Base-by-base conservation (phyloP, 768 basidiomycete species). In the Auricularia auricula-judae region DNA sequence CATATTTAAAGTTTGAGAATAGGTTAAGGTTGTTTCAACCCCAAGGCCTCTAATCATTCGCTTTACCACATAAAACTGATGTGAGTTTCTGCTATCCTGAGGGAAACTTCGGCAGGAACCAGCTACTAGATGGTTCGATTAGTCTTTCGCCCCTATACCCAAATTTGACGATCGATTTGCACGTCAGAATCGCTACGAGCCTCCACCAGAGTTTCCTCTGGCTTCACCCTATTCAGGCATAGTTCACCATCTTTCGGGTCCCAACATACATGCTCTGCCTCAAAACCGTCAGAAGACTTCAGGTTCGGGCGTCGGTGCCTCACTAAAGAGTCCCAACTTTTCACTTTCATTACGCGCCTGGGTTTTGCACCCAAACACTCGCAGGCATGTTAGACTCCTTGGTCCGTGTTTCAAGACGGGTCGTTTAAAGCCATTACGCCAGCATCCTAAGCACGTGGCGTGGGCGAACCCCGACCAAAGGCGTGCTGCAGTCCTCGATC, bases 181-280 rank as follows among this genome's bases (percentile, higher is more conserved):
- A 90, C 86, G 86, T 89, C 89, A 91, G 89, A 89, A 91, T 86
- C 85, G 87, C 89, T 90, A 87, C 86, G 85, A 88, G 86, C 88
- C 86, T 89, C 88, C 88, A 90, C 87, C 88, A 89, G 88, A 88
- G 89, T 91, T 90, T 90, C 87, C 89, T 87, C 88, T 90, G 88
- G 87, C 88, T 89, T 88, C 85, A 81, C 86, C 86, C 86, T 88
- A 86, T 84, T 86, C 86, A 87, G 80, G 82, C 86, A 88, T 88
- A 88, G 85, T 88, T 88, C 86, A 88, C 86, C 86, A 88, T 88
- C 86, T 87, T 88, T 88, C 86, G 85, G 87, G 86, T 87, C 86
- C 85, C 84, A 87, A 84, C 87, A 86, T 85, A 80, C 82, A 84
- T 83, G 86, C 87, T 87, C 86, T 82, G 85, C 86, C 84, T 81